A percentile compares a stretch with the other conserved stretches of the same genome.
Conservation (phyloP, 495 filamentous ascomycete species). For the Hyaloscypha hepaticicola region DNA sequence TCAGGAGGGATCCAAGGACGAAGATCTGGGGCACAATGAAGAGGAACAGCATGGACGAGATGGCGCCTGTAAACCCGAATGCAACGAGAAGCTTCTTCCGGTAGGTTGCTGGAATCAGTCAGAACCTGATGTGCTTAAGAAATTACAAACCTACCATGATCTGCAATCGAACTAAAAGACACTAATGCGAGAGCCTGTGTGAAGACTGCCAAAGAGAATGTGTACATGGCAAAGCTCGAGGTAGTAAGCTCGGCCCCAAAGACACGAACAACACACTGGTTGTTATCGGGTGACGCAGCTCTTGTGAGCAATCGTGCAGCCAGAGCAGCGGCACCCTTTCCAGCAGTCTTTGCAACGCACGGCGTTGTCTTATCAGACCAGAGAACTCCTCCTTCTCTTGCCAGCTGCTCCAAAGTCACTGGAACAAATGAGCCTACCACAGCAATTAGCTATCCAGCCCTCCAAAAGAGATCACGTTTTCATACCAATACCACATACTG, state of each 20-base stretch:
- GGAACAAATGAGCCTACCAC: slow-evolving; percentile 84
- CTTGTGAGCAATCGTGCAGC: slow-evolving; percentile 22
- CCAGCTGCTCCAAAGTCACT: slow-evolving; percentile 89
- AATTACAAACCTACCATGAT: slow-evolving; percentile 52
- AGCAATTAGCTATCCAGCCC: neutral
- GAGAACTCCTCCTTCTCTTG: slow-evolving; percentile 82
- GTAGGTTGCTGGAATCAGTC: slow-evolving; percentile 62
- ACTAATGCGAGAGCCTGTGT: slow-evolving; percentile 89
- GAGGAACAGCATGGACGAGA: slow-evolving; percentile 86
- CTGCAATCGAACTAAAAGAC: slow-evolving; percentile 91
- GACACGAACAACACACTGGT: slow-evolving; percentile 80
- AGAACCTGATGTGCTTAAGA: neutral
- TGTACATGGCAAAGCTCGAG: slow-evolving; percentile 97
- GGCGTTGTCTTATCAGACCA: slow-evolving; percentile 70
- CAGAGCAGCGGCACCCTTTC: slow-evolving; percentile 7
- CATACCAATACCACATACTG: slow-evolving; percentile 76
- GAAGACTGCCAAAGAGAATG: slow-evolving; percentile 87
- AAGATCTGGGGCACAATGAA: slow-evolving; percentile 72
- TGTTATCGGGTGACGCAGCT: slow-evolving; percentile 32
- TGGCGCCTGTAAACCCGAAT: slow-evolving; percentile 80
- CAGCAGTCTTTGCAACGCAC: slow-evolving; percentile 50
- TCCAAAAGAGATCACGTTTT: neutral
- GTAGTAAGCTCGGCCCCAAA: slow-evolving; percentile 89
- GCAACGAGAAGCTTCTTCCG: slow-evolving; percentile 80
- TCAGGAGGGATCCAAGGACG: slow-evolving; percentile 74